Base-by-base conservation (phyloP, 768 basidiomycete genomes). In the Piloderma croceum region DNA sequence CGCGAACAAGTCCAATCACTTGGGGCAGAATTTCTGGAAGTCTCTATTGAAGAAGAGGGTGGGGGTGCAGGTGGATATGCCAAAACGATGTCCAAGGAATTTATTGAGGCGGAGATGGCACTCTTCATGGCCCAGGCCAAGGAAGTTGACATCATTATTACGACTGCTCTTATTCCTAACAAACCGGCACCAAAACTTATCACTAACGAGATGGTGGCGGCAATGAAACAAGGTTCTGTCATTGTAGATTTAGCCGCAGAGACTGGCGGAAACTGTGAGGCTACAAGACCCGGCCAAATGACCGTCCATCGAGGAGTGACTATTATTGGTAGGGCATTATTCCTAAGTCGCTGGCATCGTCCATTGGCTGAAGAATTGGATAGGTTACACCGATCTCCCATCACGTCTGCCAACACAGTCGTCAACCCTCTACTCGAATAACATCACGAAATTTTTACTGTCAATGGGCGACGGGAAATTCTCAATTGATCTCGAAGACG, bases 161-260 rank as follows among this genome's bases (percentile, higher is more conserved):
- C 90, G 29, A 91, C 89, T 42, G 89, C 86, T 41, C 72, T 88
- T 31, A 89, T 90, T 52, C 90, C 90, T 19, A 90, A 90, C 9
- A 81, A 77, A 68, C 86, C 84, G 7, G 90, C 90, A 2, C 90
- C 90, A 1, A 91, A 81, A 56, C 59, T 92, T 32, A 89, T 92
- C 53, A 86, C 81, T 5, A 70, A 79, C 46, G 83, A 87, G 68
- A 90, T 91, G 84, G 73, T 92, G 11, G 76, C 80, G 29, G 83
- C 80, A n/a, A 90, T 92, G 90, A 90, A 86, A 51, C 87, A 86
- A 64, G 90, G 90, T 19, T 91, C 90, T 4, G 80, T 92, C 21
- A 77, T 92, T 38, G 89, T 91, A 20, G 90, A 92, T 59, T 58
- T 87, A 43, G 90, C 90, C 27, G 83, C 88, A 12, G 90, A 92